phyloP scores from a whole-genome alignment of 1,139 yeast species.

The Zhuliangozyma parablackwelliae region DNA sequence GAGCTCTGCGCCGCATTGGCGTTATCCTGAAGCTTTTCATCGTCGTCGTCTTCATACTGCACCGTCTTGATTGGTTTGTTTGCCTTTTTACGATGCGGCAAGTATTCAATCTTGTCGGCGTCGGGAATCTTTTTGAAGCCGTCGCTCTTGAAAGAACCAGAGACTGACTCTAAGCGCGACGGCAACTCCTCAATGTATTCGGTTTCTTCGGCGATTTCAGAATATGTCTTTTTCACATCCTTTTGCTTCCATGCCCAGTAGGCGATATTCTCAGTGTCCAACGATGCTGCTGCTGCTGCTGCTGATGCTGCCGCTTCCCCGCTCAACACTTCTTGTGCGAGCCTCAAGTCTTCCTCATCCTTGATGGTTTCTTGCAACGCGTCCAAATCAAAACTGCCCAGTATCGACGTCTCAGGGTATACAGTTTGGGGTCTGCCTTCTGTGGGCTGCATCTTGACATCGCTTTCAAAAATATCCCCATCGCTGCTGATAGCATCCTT shows the following conservation, averaged over 20 bases:
- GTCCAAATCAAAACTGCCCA: conserved; percentile 39
- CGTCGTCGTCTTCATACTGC: conserved; percentile 54
- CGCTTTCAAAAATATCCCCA: conserved; percentile 24
- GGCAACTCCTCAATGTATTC: conserved; percentile 30
- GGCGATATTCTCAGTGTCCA: conserved; percentile 32
- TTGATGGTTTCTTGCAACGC: conserved; percentile 52
- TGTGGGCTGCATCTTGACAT: conserved; percentile 43
- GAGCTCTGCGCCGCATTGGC: conserved; percentile 52
- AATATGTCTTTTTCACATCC: conserved; percentile 21
- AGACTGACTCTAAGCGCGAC: conserved; percentile 35
- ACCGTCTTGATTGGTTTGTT: conserved; percentile 54
- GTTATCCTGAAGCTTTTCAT: conserved; percentile 23
- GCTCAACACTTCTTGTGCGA: conserved; percentile 45
- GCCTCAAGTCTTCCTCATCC: conserved; percentile 69
- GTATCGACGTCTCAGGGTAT: conserved; percentile 36
- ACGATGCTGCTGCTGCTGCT: conserved; percentile 18
- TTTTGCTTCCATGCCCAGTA: conserved; percentile 70
- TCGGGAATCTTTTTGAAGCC: conserved; percentile 77
- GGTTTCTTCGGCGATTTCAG: conserved; percentile 23
- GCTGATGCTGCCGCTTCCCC: no score
- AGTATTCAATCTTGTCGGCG: conserved; percentile 64
- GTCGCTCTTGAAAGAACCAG: conserved; percentile 69
- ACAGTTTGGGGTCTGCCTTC: conserved; percentile 46
- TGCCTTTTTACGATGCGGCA: conserved; percentile 67
- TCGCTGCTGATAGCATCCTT: conserved; percentile 9